Percentiles rank a stretch among this genome's conserved stretches.
Conservation (phyloP, 2,329 filamentous ascomycete species). For the Cladosporium sp. region DNA sequence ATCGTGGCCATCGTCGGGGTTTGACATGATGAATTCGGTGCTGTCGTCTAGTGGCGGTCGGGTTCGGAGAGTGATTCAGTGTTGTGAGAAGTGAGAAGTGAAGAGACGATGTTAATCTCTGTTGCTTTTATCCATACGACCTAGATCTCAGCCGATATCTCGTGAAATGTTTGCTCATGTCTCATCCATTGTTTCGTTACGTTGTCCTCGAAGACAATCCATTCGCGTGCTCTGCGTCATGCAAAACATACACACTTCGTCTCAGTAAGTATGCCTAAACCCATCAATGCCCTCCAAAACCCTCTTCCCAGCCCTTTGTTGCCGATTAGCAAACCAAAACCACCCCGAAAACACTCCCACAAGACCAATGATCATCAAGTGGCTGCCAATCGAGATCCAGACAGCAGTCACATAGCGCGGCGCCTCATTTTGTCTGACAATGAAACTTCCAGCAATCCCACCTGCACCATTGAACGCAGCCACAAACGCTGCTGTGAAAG, state of each 20-base stretch:
- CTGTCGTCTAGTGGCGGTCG: neutral
- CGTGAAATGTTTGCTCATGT: neutral
- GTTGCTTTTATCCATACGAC: neutral
- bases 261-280: constrained; percentile 48
- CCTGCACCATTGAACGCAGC: constrained; percentile 62
- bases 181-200: neutral
- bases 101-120: neutral
- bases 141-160: neutral
- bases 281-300: constrained; percentile 39
- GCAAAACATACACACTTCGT: neutral
- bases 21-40: neutral
- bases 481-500: constrained; percentile 60
- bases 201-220: neutral
- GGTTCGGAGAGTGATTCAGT: neutral
- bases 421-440: constrained; percentile 61
- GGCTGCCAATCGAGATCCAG: constrained; percentile 63
- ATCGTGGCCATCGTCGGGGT: neutral
- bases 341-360: constrained; percentile 31
- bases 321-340: constrained; percentile 32
- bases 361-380: constrained; percentile 32
- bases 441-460: constrained; percentile 66
- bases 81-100: neutral
- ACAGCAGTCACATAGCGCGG: constrained; percentile 65
- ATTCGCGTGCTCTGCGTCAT: neutral
- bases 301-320: constrained; percentile 29